These are phyloP conservation scores for Pseudoscleropodium purum DNA, from an alignment of 225 moss, liverwort and hornwort species.

Conservation along the genomic window DNA sequence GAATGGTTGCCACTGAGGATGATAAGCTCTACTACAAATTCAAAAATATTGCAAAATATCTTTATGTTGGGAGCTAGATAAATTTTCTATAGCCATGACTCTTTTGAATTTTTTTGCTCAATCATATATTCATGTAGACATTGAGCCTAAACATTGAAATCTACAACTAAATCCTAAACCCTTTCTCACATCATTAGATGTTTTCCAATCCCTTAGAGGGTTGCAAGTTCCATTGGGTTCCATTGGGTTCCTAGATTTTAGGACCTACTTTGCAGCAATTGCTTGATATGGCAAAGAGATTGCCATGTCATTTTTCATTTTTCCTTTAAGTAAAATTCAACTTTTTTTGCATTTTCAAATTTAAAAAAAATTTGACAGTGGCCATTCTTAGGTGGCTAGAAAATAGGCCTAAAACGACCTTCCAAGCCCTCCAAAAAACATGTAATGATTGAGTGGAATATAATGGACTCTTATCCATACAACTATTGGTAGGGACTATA, in stretches of 20 bases:
- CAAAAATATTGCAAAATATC: background rate
- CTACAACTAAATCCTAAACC: background rate
- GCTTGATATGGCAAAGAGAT: no score
- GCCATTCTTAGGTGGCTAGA: no score
- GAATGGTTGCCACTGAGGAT: background rate
- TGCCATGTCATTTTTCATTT: no score
- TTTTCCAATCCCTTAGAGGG: no score
- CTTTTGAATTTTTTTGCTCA: background rate
- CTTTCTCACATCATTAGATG: background rate
- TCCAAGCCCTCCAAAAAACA: no score
- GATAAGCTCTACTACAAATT: background rate
- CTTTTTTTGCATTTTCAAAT: no score
- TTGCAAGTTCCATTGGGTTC: no score
- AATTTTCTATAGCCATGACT: background rate
- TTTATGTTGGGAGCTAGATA: background rate
- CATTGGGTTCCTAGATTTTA: no score
- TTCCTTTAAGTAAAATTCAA: no score
- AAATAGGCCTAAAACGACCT: no score
- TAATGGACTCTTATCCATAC: background rate
- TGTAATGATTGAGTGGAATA: background rate
- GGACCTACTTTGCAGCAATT: no score
- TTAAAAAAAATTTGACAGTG: no score
- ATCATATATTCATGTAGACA: background rate
- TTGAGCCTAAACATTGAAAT: background rate
- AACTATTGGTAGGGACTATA: background rate